Percentiles rank a stretch among this genome's conserved stretches.
Evolutionary conservation across 2,329 filamentous ascomycete species (phyloP).

Genomic region (Penicillium sp.): DNA sequence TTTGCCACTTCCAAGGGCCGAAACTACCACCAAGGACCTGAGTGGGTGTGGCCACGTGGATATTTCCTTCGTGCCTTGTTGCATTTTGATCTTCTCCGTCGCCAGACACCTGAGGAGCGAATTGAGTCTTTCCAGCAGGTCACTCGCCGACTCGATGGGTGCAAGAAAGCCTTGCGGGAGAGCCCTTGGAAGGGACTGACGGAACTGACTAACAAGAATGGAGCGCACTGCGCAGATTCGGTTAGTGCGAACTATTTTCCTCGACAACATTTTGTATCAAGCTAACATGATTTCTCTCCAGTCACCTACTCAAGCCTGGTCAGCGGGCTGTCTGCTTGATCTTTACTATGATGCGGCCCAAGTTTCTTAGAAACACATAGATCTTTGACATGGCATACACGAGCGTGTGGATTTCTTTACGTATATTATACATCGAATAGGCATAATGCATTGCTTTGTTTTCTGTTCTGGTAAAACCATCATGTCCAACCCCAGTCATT

Average conservation of each 20-base stretch:
- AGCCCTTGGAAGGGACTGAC: constrained; percentile 85
- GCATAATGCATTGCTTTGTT: not conserved
- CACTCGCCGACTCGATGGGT: constrained; percentile 71
- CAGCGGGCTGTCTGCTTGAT: constrained; percentile 87
- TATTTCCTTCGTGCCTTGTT: constrained; percentile 90
- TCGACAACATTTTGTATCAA: constrained; percentile 8
- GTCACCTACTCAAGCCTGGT: constrained; percentile 96
- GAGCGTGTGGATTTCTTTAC: not conserved
- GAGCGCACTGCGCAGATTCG: constrained; percentile 78
- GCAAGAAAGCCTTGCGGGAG: constrained; percentile 74
- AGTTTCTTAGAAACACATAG: constrained; percentile 25
- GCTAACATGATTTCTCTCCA: constrained; percentile 35
- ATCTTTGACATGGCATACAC: constrained; percentile 1
- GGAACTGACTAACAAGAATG: constrained; percentile 87
- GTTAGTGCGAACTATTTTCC: constrained; percentile 49
- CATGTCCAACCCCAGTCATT: no score
- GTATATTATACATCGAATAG: not conserved
- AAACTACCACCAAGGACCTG: constrained; percentile 96
- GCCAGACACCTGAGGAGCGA: constrained; percentile 60
- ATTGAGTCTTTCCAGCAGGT: constrained; percentile 94
- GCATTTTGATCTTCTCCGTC: constrained; percentile 76
- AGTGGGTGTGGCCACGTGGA: constrained; percentile 96
- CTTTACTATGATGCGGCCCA: constrained; percentile 82
- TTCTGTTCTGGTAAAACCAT: no score
- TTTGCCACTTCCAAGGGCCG: constrained; percentile 89